Evolutionary conservation across 495 filamentous ascomycete species (phyloP), one percentile per base, ranked within the genome.

Genomic region (Hypoxylon intermedium): DNA sequence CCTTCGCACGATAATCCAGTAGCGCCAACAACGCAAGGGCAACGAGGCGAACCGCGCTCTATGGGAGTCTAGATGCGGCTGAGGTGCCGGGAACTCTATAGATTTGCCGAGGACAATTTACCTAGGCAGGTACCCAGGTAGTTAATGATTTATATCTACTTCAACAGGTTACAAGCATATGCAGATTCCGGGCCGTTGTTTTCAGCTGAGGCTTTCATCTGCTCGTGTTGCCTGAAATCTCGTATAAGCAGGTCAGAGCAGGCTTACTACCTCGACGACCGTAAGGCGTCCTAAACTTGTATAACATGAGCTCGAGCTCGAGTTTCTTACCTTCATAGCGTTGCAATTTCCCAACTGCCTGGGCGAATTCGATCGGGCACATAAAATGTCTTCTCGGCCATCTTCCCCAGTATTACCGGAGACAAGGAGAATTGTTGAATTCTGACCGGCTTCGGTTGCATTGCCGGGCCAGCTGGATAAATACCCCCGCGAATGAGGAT

Each of bases 371-470:
- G 21, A 16, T 5, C 41, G 11, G 12, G 34, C 13, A 36, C 31
- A 26, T 16, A 11, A 34, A 50, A 48, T 21, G 37, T 48, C 9
- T 34, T 44, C 15, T 48, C 19, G 47, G 24, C 24, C 24, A 26
- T 1, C n/a, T 33, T 59, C 42, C 46, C 62, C 56, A 51, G 53
- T 24, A 38, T 55, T 43, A 33, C 56, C 62, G 62, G 41, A 6
- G 37, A 43, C 21, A 5, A 30, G 33, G 36, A 26, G 44, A 23
- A 34, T 38, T 36, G 7, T 7, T 40, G 46, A 52, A 60, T 65
- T 65, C 36, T 65, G 1, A 56, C 62, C 47, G 28, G 41, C 62
- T 57, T 30, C 31, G 59, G 59, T 52, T 63, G 36, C 59, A 57
- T 49, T 21, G 45, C 23, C 23, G 45, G 45, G 24, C 45, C 13